phyloP scores from a whole-genome alignment of 140 eudicot species.

The Anethum foeniculum region DNA sequence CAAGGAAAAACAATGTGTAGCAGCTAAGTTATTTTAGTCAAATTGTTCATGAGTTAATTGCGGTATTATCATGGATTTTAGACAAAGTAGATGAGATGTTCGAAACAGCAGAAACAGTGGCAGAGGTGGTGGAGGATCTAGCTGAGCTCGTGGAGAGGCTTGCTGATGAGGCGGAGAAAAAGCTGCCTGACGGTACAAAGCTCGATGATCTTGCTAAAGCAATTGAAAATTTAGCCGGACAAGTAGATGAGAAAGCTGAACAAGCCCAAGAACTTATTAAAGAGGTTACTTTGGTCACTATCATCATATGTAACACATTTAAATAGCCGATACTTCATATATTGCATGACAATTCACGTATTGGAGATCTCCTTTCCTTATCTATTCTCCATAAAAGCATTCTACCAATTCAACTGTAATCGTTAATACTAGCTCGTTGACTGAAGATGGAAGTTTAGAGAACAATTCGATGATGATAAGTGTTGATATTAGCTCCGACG shows the following conservation, averaged over 20 bases:
- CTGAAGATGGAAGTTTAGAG: neutral
- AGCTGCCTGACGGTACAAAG: slow-evolving; percentile 10
- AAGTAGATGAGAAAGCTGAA: slow-evolving; percentile 7
- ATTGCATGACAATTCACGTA: neutral
- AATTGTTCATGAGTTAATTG: neutral
- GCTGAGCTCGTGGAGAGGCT: slow-evolving; percentile 7
- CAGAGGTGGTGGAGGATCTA: slow-evolving; percentile 11
- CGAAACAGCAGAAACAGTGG: slow-evolving; percentile 8
- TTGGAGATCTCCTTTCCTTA: neutral
- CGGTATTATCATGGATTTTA: neutral
- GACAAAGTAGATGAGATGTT: slow-evolving; percentile 1
- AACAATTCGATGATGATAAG: neutral
- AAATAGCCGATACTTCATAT: neutral
- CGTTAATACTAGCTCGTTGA: neutral
- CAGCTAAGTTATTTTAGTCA: neutral
- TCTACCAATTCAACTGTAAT: neutral
- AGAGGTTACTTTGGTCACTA: neutral
- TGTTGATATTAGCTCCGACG: neutral
- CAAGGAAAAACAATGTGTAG: neutral
- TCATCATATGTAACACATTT: neutral
- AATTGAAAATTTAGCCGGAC: slow-evolving; percentile 1
- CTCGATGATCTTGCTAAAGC: slow-evolving; percentile 3
- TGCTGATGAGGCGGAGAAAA: slow-evolving; percentile 3
- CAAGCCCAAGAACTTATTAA: slow-evolving; percentile 3
- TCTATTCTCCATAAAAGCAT: neutral